Conservation (phyloP, 2,329 filamentous ascomycete genomes). For the Hypoxylon sp. region DNA sequence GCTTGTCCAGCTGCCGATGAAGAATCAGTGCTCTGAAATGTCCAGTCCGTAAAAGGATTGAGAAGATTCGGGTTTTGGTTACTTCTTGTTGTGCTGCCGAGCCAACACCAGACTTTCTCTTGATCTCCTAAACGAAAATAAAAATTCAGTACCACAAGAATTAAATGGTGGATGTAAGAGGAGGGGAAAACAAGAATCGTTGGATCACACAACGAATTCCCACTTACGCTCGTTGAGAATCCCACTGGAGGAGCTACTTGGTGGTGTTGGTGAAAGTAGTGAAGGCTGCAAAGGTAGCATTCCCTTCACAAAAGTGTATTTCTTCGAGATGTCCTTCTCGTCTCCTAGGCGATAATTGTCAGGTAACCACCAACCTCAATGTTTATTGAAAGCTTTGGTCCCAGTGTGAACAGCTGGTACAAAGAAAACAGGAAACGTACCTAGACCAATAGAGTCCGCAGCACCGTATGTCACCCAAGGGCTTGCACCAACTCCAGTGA, state of each 20-base stretch:
- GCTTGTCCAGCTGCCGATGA: background rate
- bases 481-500: background rate
- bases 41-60: conserved; percentile 4
- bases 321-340: background rate
- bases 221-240: conserved; percentile 3
- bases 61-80: conserved; percentile 9
- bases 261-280: background rate
- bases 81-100: background rate
- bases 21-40: background rate
- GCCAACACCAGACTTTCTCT: conserved; percentile 3
- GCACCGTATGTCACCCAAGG: background rate
- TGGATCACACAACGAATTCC: background rate
- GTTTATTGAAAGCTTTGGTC: background rate
- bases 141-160: background rate
- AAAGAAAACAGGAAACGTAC: background rate
- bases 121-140: background rate
- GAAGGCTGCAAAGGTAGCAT: background rate
- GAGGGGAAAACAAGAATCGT: background rate
- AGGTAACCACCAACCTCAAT: background rate
- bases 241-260: background rate
- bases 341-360: background rate
- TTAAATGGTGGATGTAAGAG: background rate
- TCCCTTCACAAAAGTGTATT: background rate
- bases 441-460: too few relatives aligned
- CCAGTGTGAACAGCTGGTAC: background rate